Evolutionary conservation across 1,284 basidiomycete genomes (phyloP).

Genomic region (Tilletia walkeri): DNA sequence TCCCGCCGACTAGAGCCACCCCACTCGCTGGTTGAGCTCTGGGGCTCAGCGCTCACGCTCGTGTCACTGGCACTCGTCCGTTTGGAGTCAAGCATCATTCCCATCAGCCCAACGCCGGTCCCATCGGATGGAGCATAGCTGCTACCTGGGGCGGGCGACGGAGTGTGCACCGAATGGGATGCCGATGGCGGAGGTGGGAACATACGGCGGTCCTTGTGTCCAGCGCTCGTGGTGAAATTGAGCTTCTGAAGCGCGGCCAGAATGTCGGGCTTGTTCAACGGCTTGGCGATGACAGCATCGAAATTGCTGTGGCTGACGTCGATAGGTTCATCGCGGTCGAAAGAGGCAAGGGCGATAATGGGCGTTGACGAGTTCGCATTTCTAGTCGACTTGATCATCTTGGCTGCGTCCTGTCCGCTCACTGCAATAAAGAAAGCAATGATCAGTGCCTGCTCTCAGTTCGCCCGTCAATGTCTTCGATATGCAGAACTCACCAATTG

Average conservation of each 20-base stretch:
- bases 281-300: slow-evolving; percentile 47
- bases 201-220: background rate
- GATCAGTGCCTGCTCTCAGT: background rate
- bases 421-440: slow-evolving; percentile 59
- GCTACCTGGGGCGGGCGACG: background rate
- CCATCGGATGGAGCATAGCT: background rate
- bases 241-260: slow-evolving; percentile 35
- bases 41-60: background rate
- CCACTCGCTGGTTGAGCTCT: background rate
- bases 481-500: slow-evolving; percentile 67
- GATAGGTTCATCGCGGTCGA: slow-evolving; percentile 41
- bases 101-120: background rate
- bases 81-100: background rate
- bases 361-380: slow-evolving; percentile 82
- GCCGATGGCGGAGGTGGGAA: background rate
- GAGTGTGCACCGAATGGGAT: background rate
- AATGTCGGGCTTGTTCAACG: slow-evolving; percentile 44
- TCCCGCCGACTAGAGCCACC: background rate
- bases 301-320: slow-evolving; percentile 59
- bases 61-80: slow-evolving; percentile 1
- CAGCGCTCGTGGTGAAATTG: background rate
- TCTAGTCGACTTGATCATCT: slow-evolving; percentile 91
- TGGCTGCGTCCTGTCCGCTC: slow-evolving; percentile 84
- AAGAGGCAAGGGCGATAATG: slow-evolving; percentile 75
- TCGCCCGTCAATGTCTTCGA: background rate